Base-by-base conservation (phyloP, 192 early-diverging fungal genomes). In the Physocladia obscura region DNA sequence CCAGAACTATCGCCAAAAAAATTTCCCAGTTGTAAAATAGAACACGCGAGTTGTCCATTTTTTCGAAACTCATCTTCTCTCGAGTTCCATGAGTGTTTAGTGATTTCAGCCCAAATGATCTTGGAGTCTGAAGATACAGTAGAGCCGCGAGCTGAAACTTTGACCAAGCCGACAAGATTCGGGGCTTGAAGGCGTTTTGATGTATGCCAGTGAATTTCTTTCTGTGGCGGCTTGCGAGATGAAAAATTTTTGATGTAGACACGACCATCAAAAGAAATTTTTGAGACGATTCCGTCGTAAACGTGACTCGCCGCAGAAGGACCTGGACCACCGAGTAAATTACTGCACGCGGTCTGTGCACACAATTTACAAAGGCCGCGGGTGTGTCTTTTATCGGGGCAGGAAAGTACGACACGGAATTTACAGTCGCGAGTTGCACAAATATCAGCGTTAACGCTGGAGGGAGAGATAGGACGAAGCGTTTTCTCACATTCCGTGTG, bases 121-220 rank as follows among this genome's bases (percentile, higher is more conserved):
- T 19, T 2, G 48, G 38, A 29, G 3, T 58, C 35, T 15, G 15
- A 29, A n/a, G 22, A 24, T 6, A 76, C 39, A 2, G 8, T 30
- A 21, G 48, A 21, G 13, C 74, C 74, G 34, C 36, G 24, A 21
- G 49, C 17, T 11, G 44, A 17, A 19, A 76, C 11, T 44, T 76
- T 76, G 17, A 76, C 74, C 6, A 76, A 30, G 22, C 73, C 74
- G 50, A 76, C 73, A 40, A 76, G 40, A 52, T 76, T 76, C 5
- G 74, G 74, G 2, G 59, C 69, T 35, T 72, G 70, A 17, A 76
- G 62, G 4, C 74, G 35, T 29, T 51, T 57, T 6, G 74, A 38
- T n/a, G 73, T 75, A 24, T 62, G 31, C 74, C 74, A 76, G 32
- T 76, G 73, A 52, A 76, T 76, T 37, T 48, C 50, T 57, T 24